Conservation (phyloP, 139 green algal genomes). For the Trebouxia sp. region DNA sequence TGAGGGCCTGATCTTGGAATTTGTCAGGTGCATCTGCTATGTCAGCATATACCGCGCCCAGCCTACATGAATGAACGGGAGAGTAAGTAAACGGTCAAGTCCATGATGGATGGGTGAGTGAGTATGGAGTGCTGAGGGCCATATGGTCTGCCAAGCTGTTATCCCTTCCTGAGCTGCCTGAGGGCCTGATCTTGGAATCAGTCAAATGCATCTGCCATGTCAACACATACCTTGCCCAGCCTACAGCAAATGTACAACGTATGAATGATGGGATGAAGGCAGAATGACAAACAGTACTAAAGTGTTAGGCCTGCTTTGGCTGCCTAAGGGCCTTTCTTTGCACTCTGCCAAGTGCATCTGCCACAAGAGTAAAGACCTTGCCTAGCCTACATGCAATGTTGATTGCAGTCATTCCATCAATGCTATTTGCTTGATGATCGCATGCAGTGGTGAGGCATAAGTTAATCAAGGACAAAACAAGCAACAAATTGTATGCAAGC, state of each 20-base stretch:
- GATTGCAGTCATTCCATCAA: no score
- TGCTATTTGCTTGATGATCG: no score
- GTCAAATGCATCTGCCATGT: conserved; percentile 47
- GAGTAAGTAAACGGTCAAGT: no score
- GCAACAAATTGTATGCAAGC: no score
- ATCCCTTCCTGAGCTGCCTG: conserved; percentile 43
- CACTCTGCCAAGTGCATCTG: conserved; percentile 49
- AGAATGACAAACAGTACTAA: no score
- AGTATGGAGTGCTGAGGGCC: conserved; percentile 30
- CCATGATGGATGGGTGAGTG: no score
- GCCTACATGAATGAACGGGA: no score
- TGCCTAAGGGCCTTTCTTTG: conserved; percentile 53
- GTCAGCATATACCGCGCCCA: conserved; percentile 48
- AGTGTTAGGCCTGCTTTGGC: conserved; percentile 27
- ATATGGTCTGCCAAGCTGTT: conserved; percentile 29
- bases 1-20: conserved; percentile 58
- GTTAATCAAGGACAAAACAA: no score
- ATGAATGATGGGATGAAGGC: no score
- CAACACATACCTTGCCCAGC: conserved; percentile 47
- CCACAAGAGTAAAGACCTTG: conserved; percentile 45
- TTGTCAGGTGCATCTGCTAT: conserved; percentile 48
- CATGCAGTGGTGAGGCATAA: no score
- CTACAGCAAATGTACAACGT: conserved; percentile 30
- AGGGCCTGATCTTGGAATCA: conserved; percentile 60
- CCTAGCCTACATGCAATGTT: conserved; percentile 46